Percentiles rank a stretch among this genome's conserved stretches.
phyloP scores from a whole-genome alignment of 208 protist genomes.

The Leishmania aethiopica region DNA sequence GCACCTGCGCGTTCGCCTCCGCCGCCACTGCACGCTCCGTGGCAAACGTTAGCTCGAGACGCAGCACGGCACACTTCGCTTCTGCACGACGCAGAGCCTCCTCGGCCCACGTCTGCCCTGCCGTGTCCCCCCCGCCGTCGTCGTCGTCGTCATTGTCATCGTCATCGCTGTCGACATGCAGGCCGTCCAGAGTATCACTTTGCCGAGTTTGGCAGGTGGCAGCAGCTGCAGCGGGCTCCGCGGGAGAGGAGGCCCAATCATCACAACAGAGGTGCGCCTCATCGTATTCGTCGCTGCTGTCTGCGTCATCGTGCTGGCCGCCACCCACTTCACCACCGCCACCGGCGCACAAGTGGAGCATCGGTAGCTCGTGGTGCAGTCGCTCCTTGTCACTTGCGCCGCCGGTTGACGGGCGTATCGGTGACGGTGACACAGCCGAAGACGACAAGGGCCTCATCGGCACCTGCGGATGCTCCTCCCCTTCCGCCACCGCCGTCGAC shows the following conservation, averaged over 20 bases:
- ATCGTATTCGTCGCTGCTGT: background rate
- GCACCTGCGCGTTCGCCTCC: conserved; percentile 5
- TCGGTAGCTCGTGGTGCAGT: background rate
- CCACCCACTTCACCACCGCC: background rate
- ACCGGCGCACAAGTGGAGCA: background rate
- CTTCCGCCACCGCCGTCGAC: background rate
- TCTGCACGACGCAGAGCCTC: conserved; percentile 17
- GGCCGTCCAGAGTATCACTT: background rate
- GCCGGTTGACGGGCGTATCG: conserved; percentile 3
- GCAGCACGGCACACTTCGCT: conserved; percentile 17
- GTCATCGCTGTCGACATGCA: background rate
- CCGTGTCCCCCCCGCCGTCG: background rate
- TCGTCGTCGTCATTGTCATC: conserved; percentile 10
- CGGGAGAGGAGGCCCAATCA: background rate
- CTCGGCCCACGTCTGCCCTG: conserved; percentile 8
- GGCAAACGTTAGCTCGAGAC: conserved; percentile 13
- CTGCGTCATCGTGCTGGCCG: background rate
- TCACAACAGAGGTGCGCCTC: conserved; percentile 25
- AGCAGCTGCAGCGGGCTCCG: background rate
- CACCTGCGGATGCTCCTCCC: background rate
- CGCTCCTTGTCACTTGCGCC: conserved; percentile 3
- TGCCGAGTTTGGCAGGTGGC: conserved; percentile 7
- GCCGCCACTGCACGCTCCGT: conserved; percentile 16
- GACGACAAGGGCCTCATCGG: background rate
- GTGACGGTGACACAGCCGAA: conserved; percentile 10